phyloP scores from a whole-genome alignment of 2,329 filamentous ascomycete species.

The Aureobasidium mangrovei region DNA sequence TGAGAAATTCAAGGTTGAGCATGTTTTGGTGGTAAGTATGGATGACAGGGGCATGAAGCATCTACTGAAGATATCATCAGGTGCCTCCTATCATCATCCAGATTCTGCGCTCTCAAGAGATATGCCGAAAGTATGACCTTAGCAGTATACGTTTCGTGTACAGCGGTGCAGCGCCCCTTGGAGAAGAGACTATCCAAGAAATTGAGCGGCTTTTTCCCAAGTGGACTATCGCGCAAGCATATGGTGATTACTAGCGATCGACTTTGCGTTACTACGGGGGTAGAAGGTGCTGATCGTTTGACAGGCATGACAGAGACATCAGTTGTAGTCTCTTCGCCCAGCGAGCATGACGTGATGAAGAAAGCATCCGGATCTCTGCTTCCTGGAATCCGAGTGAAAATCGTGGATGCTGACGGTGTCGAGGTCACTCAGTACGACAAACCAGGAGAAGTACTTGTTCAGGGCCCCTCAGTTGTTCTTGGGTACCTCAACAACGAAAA shows the following conservation, averaged over 20 bases:
- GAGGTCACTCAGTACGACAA: constrained; percentile 37
- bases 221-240: constrained; percentile 51
- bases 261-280: neutral
- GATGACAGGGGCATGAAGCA: neutral
- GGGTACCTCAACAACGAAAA: constrained; percentile 27
- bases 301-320: constrained; percentile 61
- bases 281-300: too few relatives aligned
- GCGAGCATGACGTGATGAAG: constrained; percentile 52
- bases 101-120: constrained; percentile 53
- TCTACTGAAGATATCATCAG: constrained; percentile 49
- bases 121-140: constrained; percentile 57
- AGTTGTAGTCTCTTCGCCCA: constrained; percentile 54
- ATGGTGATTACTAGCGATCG: constrained; percentile 41
- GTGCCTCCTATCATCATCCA: constrained; percentile 55
- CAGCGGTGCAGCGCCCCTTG: constrained; percentile 65
- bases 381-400: constrained; percentile 52
- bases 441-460: constrained; percentile 39
- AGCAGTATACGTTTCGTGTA: constrained; percentile 54
- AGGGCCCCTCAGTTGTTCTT: constrained; percentile 30
- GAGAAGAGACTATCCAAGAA: constrained; percentile 57
- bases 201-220: constrained; percentile 50
- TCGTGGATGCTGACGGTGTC: constrained; percentile 40
- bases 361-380: constrained; percentile 56
- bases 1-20: constrained; percentile 55
- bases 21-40: constrained; percentile 47